Base-by-base conservation (phyloP, 768 basidiomycete genomes). In the Phaffia tasmanica region DNA sequence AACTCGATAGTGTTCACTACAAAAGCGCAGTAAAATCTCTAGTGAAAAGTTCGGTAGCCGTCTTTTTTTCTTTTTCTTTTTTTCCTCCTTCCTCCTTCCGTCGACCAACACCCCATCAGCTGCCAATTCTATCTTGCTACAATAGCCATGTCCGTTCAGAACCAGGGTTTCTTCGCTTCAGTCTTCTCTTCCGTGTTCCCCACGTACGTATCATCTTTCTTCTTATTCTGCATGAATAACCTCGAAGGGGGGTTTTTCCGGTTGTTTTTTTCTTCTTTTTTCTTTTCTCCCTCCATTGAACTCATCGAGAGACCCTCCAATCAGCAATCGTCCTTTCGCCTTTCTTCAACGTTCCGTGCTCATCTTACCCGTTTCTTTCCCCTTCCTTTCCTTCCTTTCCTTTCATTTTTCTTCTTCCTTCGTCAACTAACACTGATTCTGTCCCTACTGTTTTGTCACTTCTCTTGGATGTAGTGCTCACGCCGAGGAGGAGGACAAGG, bases 401-500 rank as follows among this genome's bases (percentile, higher is more conserved):
- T 32, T 16, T 23, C 18, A n/a, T 23, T 29, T n/a, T 30, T 46
- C 56, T 27, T 5, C 9, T 5, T 8, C 56, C 29, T 16, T 27
- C 18, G 56, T 35, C 56, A 57, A 57, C 42, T 35, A 57, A 35
- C 29, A 27, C 57, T n/a, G 57, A 8, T 7, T n/a, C 29, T n/a
- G 57, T 51, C 35, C 47, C 47, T 21, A n/a, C 21, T 29, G 21
- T 27, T 35, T 51, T 32, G 14, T 47, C 18, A 7, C 32, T 32
- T 32, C 57, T 59, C 29, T 63, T 16, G 62, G 6, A 9, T 35
- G 3, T 35, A 69, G 67, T 25, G 67, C 67, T 18, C 67, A 69
- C 67, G 63, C 62, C 57, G 67, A 69, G 64, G 64, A 65, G 64
- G 57, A 65, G 67, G 57, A 58, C 46, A 64, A 49, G 47, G 67